Evolutionary conservation across 2,329 filamentous ascomycete genomes (phyloP).

Genomic region (Colletotrichum camelliae): DNA sequence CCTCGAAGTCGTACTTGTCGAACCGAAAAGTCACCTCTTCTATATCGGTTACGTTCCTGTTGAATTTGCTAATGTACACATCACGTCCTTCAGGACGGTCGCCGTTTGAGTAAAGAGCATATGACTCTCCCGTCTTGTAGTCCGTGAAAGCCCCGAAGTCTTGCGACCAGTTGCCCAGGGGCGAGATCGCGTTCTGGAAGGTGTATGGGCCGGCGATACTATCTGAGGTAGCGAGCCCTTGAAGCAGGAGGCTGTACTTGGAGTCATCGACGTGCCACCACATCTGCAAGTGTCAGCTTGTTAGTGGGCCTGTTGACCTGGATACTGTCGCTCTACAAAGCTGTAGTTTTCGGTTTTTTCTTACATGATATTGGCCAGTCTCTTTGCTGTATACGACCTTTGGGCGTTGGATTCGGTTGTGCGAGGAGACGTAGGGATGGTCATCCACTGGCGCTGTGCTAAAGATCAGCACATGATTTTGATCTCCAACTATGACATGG

Average conservation of each 20-base stretch:
- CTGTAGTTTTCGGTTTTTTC: slow-evolving; percentile 5
- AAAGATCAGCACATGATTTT: too few relatives aligned
- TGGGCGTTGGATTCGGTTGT: slow-evolving; percentile 65
- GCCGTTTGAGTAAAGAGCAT: slow-evolving; percentile 65
- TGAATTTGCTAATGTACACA: slow-evolving; percentile 61
- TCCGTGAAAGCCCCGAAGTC: slow-evolving; percentile 67
- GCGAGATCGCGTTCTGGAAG: slow-evolving; percentile 57
- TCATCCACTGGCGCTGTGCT: slow-evolving; percentile 47
- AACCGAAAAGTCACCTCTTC: slow-evolving; percentile 59
- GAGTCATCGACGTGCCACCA: slow-evolving; percentile 67
- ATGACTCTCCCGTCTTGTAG: slow-evolving; percentile 60
- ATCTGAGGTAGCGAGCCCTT: slow-evolving; percentile 60
- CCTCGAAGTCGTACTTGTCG: slow-evolving; percentile 65
- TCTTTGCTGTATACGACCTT: slow-evolving; percentile 65
- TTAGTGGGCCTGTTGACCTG: not conserved
- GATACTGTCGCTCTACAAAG: too few relatives aligned
- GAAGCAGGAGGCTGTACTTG: slow-evolving; percentile 60
- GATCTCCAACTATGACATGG: too few relatives aligned
- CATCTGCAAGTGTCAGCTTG: slow-evolving; percentile 40
- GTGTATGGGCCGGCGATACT: slow-evolving; percentile 58
- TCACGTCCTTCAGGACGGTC: slow-evolving; percentile 60
- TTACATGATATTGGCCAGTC: slow-evolving; percentile 60
- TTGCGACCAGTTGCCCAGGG: slow-evolving; percentile 67
- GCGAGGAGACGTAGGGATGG: slow-evolving; percentile 58
- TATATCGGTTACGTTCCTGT: slow-evolving; percentile 55